Conservation (phyloP, 2,329 filamentous ascomycete genomes). For the Cyphellophora attinorum region DNA sequence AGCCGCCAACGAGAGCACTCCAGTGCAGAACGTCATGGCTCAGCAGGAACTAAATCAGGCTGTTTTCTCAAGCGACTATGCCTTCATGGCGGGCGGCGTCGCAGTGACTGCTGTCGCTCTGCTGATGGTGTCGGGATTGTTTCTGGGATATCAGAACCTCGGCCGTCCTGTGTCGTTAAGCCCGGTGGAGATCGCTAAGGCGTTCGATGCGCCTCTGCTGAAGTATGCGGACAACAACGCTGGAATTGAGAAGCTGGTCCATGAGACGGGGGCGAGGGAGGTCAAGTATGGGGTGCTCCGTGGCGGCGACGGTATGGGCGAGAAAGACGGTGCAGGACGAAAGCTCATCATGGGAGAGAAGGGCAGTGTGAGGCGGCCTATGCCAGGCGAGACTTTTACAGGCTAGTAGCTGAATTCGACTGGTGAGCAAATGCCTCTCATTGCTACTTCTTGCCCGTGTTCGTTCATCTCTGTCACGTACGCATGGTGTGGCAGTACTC, state of each 20-base stretch:
- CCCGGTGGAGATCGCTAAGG: constrained; percentile 13
- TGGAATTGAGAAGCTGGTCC: constrained; percentile 2
- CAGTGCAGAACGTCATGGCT: not conserved
- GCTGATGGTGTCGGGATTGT: constrained; percentile 5
- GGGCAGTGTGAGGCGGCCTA: too few species aligned
- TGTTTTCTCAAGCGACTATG: not conserved
- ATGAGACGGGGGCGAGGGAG: not conserved
- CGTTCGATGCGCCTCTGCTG: constrained; percentile 11
- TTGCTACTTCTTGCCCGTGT: too few species aligned
- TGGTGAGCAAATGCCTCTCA: too few species aligned
- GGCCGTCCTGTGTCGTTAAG: constrained; percentile 8
- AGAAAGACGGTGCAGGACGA: too few species aligned
- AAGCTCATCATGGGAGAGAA: too few species aligned
- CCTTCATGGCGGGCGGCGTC: not conserved
- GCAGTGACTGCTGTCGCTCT: constrained; percentile 2
- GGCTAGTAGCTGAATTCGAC: too few species aligned
- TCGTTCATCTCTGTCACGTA: too few species aligned
- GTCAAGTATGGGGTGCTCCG: constrained; percentile 1
- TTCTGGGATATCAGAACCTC: constrained; percentile 12
- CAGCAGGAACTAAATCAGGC: not conserved
- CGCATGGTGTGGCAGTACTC: too few species aligned
- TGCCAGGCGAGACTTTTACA: too few species aligned
- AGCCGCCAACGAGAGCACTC: constrained; percentile 3
- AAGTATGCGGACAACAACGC: not conserved
- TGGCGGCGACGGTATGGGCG: too few species aligned